These are phyloP conservation scores for Haberlea rhodopensis DNA, from an alignment of 257 asterid species.

Conservation along the genomic window DNA sequence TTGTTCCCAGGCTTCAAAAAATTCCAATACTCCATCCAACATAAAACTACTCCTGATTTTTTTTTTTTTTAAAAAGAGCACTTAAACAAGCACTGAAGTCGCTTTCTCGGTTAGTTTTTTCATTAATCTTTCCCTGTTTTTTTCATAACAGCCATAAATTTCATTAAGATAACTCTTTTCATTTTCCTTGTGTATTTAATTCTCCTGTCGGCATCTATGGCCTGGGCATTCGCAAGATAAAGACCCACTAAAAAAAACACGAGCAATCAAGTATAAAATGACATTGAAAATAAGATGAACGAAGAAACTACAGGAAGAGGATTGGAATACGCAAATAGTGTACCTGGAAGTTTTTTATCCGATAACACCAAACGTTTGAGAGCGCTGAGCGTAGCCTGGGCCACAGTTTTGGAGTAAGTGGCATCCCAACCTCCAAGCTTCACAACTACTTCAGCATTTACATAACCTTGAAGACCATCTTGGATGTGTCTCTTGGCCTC, in stretches of 20 bases:
- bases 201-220: neutral
- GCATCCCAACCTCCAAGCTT: conserved; percentile 81
- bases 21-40: no score
- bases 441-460: conserved; percentile 78
- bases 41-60: no score
- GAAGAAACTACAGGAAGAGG: neutral
- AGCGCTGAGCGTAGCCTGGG: conserved; percentile 82
- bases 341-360: conserved; percentile 78
- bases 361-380: conserved; percentile 73
- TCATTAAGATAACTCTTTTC: neutral
- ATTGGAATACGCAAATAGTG: conserved; percentile 1
- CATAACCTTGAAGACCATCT: conserved; percentile 53
- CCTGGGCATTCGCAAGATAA: no score
- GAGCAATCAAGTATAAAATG: neutral
- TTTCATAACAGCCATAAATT: neutral
- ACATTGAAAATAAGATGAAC: neutral
- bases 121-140: neutral
- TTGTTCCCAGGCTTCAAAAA: no score
- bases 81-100: neutral
- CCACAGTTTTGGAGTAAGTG: conserved; percentile 59
- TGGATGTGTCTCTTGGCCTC: conserved; percentile 55
- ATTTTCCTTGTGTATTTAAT: neutral
- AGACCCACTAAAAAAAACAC: neutral
- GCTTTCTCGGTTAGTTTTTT: neutral
- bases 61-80: no score